Conservation (phyloP, 345 rosid species). For the Theobroma cacao region DNA sequence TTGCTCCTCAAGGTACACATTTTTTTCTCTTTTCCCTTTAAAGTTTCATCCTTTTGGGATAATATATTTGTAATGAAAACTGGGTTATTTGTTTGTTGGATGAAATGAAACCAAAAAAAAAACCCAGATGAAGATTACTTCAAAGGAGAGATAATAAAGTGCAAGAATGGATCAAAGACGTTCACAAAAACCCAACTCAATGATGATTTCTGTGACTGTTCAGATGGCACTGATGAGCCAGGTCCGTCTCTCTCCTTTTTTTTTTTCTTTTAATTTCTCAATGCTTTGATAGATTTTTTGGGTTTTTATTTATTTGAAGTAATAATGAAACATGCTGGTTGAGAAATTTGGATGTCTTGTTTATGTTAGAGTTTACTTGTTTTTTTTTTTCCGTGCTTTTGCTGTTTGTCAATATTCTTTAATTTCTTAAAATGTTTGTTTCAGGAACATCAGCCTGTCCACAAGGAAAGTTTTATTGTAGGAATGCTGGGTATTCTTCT, state of each 20-base stretch:
- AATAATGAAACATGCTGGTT: neutral
- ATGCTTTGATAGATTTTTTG: neutral
- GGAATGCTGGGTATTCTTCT: slow-evolving; percentile 55
- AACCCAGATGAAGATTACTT: slow-evolving; percentile 48
- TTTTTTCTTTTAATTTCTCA: neutral
- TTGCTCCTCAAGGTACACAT: slow-evolving; percentile 50
- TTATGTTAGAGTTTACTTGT: neutral
- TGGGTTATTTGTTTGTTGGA: neutral
- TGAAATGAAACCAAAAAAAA: neutral
- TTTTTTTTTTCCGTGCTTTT: neutral
- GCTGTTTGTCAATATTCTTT: neutral
- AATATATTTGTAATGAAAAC: neutral
- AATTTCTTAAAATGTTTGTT: neutral
- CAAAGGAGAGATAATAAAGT: slow-evolving; percentile 38
- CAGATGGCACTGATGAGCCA: slow-evolving; percentile 69
- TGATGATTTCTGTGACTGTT: slow-evolving; percentile 69
- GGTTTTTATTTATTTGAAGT: neutral
- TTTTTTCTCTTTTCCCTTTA: neutral
- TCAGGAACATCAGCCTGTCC: slow-evolving; percentile 75
- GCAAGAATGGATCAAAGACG: slow-evolving; percentile 55
- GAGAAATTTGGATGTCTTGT: neutral
- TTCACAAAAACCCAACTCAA: slow-evolving; percentile 55
- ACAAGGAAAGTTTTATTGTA: slow-evolving; percentile 56
- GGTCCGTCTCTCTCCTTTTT: slow-evolving; percentile 26
- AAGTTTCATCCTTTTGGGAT: neutral